Evolutionary conservation across 1,139 yeast genomes (phyloP), one percentile per base, ranked within the genome.

Genomic region (Entelexis sorbosivorans): DNA sequence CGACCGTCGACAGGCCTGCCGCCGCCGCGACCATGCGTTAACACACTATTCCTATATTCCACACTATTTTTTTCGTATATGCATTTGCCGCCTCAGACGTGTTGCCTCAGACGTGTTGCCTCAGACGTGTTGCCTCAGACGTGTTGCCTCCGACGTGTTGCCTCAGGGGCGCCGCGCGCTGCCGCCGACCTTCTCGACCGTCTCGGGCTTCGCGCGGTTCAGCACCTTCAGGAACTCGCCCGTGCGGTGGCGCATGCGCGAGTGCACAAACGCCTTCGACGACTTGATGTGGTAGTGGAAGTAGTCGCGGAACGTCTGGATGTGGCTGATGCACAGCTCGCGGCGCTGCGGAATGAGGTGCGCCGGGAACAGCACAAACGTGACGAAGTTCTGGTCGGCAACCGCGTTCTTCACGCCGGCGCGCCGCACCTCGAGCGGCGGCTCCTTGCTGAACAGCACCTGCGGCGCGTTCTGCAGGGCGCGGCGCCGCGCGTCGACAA

Each of bases 201-300:
- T 85, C 63, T 91, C 99, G 26, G 96, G 94, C 70, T 89, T 88
- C 42, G 98, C 98, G 65, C 99, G 78, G 73, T 93, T 91, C 71
- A 91, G 79, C 44, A 93, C 91, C 75, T 91, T 91, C 65, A 89
- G 78, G 72, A 89, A 91, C 63, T 93, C 94, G 61, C 83, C 81
- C 39, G 91, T 97, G 62, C 98, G 78, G 69, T 75, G 86, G 70
- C 99, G 80, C 98, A 91, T 91, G 74, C 99, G 81, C 53, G 96
- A 87, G 70, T 91, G 99, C 84, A 91, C 82, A 72, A 86, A 93
- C 38, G 98, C 97, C 74, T 91, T 91, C 56, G 96, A 88, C 68
- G 96, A 89, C 71, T 91, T 91, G 72, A 91, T 91, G 67, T 91
- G 99, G 70, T 89, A 91, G 68, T 91, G 98, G 82, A 91, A 89